These are phyloP conservation scores for Fusarium illudens DNA, from an alignment of 2,329 filamentous ascomycete species.

Conservation along the genomic window DNA sequence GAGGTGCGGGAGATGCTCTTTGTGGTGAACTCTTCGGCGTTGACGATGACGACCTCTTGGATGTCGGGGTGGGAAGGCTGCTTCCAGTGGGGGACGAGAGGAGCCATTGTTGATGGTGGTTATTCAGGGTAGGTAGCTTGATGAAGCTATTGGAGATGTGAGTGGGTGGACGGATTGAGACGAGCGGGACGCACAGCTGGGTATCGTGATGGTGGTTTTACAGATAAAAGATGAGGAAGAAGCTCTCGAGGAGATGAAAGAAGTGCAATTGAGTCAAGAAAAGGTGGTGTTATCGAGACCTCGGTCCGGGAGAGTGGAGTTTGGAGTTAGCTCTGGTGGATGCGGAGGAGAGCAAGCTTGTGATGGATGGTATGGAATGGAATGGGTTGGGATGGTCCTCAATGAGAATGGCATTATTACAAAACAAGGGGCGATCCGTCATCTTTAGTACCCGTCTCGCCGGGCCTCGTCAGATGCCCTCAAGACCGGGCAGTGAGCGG, in stretches of 20 bases:
- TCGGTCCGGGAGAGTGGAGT: conserved; percentile 22
- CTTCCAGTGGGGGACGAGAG: conserved; percentile 65
- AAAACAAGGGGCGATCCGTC: conserved; percentile 5
- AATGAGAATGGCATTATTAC: conserved; percentile 1
- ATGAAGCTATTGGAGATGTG: conserved; percentile 6
- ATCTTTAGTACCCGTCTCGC: conserved; percentile 27
- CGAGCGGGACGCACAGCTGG: not conserved
- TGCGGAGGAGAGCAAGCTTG: conserved; percentile 12
- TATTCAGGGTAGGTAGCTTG: conserved; percentile 5
- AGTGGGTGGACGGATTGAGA: not conserved
- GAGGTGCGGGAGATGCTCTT: conserved; percentile 65
- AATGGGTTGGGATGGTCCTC: not conserved
- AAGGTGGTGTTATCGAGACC: conserved; percentile 9
- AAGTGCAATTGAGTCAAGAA: not conserved
- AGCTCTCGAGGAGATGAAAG: not conserved
- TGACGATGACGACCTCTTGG: conserved; percentile 63
- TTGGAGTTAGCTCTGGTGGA: not conserved
- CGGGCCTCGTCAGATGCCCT: conserved; percentile 2
- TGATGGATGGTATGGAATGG: not conserved
- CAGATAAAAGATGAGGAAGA: not conserved
- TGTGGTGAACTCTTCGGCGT: conserved; percentile 63
- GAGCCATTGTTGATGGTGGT: conserved; percentile 55
- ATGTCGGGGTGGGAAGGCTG: conserved; percentile 68
- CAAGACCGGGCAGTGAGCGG: not conserved
- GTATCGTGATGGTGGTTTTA: not conserved